These are phyloP conservation scores for Arabis hirsuta DNA, from an alignment of 345 rosid species.

Conservation along the genomic window DNA sequence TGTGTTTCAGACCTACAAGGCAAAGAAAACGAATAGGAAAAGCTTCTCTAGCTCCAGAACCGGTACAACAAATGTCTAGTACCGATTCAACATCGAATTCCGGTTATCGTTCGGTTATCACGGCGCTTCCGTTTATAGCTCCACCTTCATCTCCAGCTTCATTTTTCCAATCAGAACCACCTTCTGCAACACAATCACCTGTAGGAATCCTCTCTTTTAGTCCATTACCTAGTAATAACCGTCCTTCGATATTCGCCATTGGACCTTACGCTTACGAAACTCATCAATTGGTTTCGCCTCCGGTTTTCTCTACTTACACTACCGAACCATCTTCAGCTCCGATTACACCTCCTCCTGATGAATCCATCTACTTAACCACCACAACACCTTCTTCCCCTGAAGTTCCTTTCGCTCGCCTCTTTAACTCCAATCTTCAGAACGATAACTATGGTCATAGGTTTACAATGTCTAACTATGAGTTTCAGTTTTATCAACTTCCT, in stretches of 20 bases:
- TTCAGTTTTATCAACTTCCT: slow-evolving; percentile 77
- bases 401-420: slow-evolving; percentile 92
- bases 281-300: slow-evolving; percentile 95
- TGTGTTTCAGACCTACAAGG: slow-evolving; percentile 79
- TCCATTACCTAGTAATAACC: slow-evolving; percentile 60
- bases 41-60: slow-evolving; percentile 65
- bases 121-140: slow-evolving; percentile 74
- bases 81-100: slow-evolving; percentile 43
- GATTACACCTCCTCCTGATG: slow-evolving; percentile 77
- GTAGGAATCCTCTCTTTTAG: slow-evolving; percentile 64
- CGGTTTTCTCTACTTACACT: slow-evolving; percentile 85
- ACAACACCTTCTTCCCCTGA: slow-evolving; percentile 92
- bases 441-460: slow-evolving; percentile 50
- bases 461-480: slow-evolving; percentile 64
- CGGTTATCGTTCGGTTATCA: slow-evolving; percentile 44
- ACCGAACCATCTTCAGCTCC: slow-evolving; percentile 99
- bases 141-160: slow-evolving; percentile 99
- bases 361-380: slow-evolving; percentile 70
- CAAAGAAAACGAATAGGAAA: slow-evolving; percentile 72
- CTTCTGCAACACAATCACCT: slow-evolving; percentile 87
- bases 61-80: slow-evolving; percentile 24
- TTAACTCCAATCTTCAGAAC: slow-evolving; percentile 52
- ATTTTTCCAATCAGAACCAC: slow-evolving; percentile 89
- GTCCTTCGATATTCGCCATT: slow-evolving; percentile 82
- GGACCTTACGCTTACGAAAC: slow-evolving; percentile 96